Evolutionary conservation across 176 grass and related monocot genomes (phyloP).

Genomic region (Ensete glaucum): DNA sequence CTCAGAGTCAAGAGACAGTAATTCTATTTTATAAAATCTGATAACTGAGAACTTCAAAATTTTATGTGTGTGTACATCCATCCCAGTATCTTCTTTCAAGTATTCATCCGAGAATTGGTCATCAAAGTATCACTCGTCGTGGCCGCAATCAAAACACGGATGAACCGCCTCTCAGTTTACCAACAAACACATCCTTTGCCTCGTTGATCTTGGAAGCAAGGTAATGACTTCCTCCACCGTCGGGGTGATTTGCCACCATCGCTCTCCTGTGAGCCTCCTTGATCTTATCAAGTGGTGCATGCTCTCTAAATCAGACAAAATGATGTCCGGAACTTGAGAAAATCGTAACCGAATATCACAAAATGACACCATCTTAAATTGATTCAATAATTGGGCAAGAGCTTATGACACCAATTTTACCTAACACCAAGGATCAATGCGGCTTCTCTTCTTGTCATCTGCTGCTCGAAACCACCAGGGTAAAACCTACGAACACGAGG

Average conservation of each 20-base stretch:
- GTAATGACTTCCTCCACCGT: slow-evolving; percentile 87
- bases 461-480: slow-evolving; percentile 66
- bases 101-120: neutral
- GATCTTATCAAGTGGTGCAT: slow-evolving; percentile 57
- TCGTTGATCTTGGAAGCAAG: slow-evolving; percentile 75
- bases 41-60: too few relatives aligned
- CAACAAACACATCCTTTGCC: slow-evolving; percentile 73
- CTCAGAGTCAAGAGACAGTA: too few relatives aligned
- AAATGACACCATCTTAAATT: neutral
- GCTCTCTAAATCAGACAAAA: slow-evolving; percentile 41
- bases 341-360: neutral
- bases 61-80: too few relatives aligned
- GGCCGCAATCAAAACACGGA: slow-evolving; percentile 29
- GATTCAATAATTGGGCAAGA: too few relatives aligned
- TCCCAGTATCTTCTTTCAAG: too few relatives aligned
- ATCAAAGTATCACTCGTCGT: neutral
- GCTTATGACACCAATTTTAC: slow-evolving; percentile 17
- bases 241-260: slow-evolving; percentile 87
- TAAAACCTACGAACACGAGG: slow-evolving; percentile 59
- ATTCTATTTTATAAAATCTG: too few relatives aligned
- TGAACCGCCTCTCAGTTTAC: slow-evolving; percentile 41
- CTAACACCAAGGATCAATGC: slow-evolving; percentile 81
- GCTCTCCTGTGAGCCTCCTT: slow-evolving; percentile 87
- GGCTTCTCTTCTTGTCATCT: slow-evolving; percentile 74
- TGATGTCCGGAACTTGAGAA: neutral